A percentile compares a stretch with the other conserved stretches of the same genome.
Conservation (phyloP, 1,139 yeast species). For the Magnusiomyces suaveolens region DNA sequence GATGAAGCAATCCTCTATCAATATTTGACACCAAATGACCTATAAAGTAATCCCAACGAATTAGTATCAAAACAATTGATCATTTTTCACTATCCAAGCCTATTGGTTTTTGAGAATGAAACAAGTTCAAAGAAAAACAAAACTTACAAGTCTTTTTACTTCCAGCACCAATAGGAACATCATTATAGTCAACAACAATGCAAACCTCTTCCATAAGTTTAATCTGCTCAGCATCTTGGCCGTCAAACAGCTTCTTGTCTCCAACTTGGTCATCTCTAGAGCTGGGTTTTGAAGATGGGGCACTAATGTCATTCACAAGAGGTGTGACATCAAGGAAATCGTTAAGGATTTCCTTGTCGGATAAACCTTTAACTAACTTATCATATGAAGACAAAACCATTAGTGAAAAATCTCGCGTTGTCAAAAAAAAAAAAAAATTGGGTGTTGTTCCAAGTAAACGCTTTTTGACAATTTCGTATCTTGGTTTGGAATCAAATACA, state of each 20-base stretch:
- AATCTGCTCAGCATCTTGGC: conserved; percentile 92
- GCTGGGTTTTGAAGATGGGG: conserved; percentile 8
- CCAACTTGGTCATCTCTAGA: conserved; percentile 16
- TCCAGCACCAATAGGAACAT: conserved; percentile 82
- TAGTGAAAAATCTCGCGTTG: neutral
- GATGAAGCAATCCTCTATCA: conserved; percentile 72
- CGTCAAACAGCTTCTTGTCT: conserved; percentile 44
- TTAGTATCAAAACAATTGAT: neutral
- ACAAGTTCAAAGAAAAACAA: too few relatives aligned
- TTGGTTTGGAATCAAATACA: too few relatives aligned
- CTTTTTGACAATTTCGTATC: too few relatives aligned
- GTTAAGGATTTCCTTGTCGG: conserved; percentile 41
- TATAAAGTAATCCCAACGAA: too few relatives aligned
- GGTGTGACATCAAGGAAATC: conserved; percentile 45
- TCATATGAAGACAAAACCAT: conserved; percentile 33
- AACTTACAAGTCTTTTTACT: conserved; percentile 69
- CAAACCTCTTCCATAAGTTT: conserved; percentile 93
- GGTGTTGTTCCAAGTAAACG: too few relatives aligned
- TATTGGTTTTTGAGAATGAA: too few relatives aligned
- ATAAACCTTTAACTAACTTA: conserved; percentile 44
- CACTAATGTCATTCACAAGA: conserved; percentile 4
- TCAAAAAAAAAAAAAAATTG: neutral
- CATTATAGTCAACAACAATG: conserved; percentile 82
- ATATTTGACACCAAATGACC: conserved; percentile 79
- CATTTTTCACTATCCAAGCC: too few relatives aligned